Base-by-base conservation (phyloP, 495 filamentous ascomycete species). In the Rhizodiscina lignyota region DNA sequence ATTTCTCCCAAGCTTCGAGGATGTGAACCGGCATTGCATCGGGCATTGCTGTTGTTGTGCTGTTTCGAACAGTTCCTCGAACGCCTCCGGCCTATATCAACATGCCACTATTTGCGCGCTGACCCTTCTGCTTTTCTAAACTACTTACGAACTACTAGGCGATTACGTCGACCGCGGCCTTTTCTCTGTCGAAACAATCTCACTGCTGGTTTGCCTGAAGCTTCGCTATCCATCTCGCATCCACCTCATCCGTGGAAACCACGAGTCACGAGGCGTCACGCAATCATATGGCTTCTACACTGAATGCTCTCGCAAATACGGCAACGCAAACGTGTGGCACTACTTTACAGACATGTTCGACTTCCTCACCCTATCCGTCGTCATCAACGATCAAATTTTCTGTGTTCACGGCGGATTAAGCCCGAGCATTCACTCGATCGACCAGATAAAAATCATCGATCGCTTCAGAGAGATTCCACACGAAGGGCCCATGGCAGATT, bases 291-390 rank as follows among this genome's bases (percentile, higher is more conserved):
- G 89, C 33, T 97, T 97, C 60, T 97, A 97, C 50, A 97, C 89
- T 2, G 89, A 97, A 53, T 97, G 89, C 55, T 83, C 78, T 11
- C 77, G 89, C 36, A 97, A 97, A 55, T 97, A 97, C 56, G 87
- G 86, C 39, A 94, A 89, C 56, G 83, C 89, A 21, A 94, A 89
- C 43, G 91, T 97, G 6, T 97, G 89, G 89, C 91, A 96, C 53
- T 87, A 94, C 56, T 97, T 97, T 49, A 97, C 89, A 35, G 89
- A 97, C 59, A 94, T 97, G 87, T 97, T 97, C 58, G 89, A 97
- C 60, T 97, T 87, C 52, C 68, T 97, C 35, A 94, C 87, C 2
- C 61, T 97, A 30, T 89, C 81, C 43, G 91, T 96, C 24, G 89
- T 97, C 40, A 96, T 97, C 51, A 89, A 94, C 58, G 77, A 97